Conservation (phyloP, 192 early-diverging fungal genomes). For the Coemansia sp. region DNA sequence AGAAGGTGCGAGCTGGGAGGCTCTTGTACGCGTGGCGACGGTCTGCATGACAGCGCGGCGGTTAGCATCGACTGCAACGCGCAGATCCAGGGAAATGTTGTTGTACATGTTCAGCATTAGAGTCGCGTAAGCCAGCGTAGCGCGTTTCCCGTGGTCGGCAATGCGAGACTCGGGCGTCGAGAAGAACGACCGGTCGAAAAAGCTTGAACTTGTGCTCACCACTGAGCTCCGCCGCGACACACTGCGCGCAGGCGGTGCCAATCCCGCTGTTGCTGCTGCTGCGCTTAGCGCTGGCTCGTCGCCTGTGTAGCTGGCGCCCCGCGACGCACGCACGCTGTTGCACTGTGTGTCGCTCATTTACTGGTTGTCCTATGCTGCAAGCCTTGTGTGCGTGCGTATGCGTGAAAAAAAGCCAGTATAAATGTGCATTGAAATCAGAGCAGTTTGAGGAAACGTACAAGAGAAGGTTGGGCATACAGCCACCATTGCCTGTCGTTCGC, state of each 20-base stretch:
- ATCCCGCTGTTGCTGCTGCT: conserved; percentile 2
- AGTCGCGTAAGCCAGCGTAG: conserved; percentile 47
- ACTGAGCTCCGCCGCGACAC: conserved; percentile 51
- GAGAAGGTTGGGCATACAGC: too few species aligned
- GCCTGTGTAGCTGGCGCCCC: conserved; percentile 1
- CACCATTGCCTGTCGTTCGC: too few species aligned
- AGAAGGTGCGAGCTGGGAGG: conserved; percentile 24
- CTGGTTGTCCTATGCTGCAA: too few species aligned
- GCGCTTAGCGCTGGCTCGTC: not conserved
- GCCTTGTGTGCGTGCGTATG: too few species aligned
- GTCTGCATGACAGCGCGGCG: conserved; percentile 45
- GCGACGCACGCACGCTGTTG: not conserved
- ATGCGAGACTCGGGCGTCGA: conserved; percentile 50
- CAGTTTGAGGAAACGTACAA: too few species aligned
- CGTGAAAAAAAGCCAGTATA: too few species aligned
- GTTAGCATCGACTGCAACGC: conserved; percentile 28
- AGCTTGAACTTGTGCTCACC: conserved; percentile 52
- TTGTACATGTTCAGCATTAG: conserved; percentile 54
- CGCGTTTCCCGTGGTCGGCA: conserved; percentile 34
- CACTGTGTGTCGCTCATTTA: too few species aligned
- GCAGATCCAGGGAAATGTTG: conserved; percentile 48
- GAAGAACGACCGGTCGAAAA: conserved; percentile 53
- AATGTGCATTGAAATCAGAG: too few species aligned
- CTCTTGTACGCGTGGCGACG: conserved; percentile 30
- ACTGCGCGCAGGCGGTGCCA: conserved; percentile 14